These are phyloP conservation scores for Elongisporangium prolatum DNA, from an alignment of 352 stramenopile species.

Conservation along the genomic window DNA sequence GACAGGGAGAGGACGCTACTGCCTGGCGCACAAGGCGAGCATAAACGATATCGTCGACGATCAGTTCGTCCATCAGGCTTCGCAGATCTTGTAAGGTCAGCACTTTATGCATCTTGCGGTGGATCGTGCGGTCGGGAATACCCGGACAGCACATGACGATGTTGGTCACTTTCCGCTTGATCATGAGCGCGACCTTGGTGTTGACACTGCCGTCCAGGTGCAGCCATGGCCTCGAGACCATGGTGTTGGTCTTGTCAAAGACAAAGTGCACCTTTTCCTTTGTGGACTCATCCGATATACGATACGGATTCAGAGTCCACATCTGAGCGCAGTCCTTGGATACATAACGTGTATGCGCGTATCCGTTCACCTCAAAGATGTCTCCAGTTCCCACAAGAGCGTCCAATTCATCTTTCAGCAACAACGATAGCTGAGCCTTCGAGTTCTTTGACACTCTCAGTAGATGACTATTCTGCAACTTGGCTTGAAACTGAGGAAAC, in stretches of 20 bases:
- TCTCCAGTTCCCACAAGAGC: constrained; percentile 18
- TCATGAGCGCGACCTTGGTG: constrained; percentile 33
- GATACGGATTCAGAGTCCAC: constrained; percentile 63
- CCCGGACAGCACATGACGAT: constrained; percentile 73
- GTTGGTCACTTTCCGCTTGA: constrained; percentile 81
- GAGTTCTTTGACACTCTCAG: neutral
- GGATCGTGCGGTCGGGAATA: constrained; percentile 49
- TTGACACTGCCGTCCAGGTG: constrained; percentile 71
- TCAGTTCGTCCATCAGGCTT: constrained; percentile 59
- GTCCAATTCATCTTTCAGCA: constrained; percentile 31
- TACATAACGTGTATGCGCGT: constrained; percentile 48
- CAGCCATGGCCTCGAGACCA: constrained; percentile 68
- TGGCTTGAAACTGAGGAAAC: constrained; percentile 17
- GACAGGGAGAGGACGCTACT: constrained; percentile 8
- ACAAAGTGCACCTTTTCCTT: constrained; percentile 63
- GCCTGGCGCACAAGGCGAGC: constrained; percentile 26
- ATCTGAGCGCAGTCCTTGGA: constrained; percentile 33
- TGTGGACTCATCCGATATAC: constrained; percentile 30
- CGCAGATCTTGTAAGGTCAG: constrained; percentile 70
- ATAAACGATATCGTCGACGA: constrained; percentile 59
- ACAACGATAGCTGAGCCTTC: neutral
- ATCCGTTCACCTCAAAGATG: constrained; percentile 69
- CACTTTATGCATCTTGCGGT: constrained; percentile 69
- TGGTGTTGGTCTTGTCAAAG: constrained; percentile 54
- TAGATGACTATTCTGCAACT: neutral